Evolutionary conservation across 2,329 filamentous ascomycete species (phyloP).

Genomic region (Aspergillus ochraceoroseus): DNA sequence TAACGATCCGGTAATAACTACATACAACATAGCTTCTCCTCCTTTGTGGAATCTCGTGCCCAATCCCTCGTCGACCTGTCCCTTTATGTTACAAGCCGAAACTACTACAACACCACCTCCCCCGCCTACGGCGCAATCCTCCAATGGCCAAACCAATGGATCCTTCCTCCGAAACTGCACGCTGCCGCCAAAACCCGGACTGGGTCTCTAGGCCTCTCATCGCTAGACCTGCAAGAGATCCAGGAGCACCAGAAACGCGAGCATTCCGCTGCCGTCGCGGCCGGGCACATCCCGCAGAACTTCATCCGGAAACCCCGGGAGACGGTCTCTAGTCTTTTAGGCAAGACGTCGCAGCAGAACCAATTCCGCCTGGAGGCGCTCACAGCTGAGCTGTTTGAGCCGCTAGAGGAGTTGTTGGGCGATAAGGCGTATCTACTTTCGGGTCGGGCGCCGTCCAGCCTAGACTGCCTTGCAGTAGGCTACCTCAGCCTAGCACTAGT

Average conservation of each 20-base stretch:
- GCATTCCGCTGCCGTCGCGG: conserved; percentile 38
- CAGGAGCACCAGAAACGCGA: conserved; percentile 40
- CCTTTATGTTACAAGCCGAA: conserved; percentile 83
- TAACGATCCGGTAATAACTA: conserved; percentile 12
- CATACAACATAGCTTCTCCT: conserved; percentile 51
- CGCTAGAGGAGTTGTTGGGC: conserved; percentile 60
- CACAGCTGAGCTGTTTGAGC: conserved; percentile 65
- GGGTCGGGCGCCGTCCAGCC: conserved; percentile 49
- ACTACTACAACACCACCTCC: conserved; percentile 72
- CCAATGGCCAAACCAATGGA: conserved; percentile 83
- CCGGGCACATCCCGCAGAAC: conserved; percentile 43
- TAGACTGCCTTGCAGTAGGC: conserved; percentile 77
- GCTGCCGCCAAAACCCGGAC: conserved; percentile 65
- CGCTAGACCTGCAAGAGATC: conserved; percentile 57
- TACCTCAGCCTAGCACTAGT: conserved; percentile 71
- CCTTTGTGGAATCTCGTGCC: conserved; percentile 71
- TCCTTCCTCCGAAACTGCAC: conserved; percentile 68
- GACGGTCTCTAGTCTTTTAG: conserved; percentile 59
- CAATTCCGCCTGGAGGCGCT: conserved; percentile 72
- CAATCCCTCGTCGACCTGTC: conserved; percentile 76
- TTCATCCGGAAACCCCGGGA: conserved; percentile 54
- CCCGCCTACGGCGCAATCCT: conserved; percentile 76
- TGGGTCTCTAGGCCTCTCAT: conserved; percentile 63
- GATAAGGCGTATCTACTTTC: conserved; percentile 55
- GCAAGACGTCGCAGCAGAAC: conserved; percentile 62